Evolutionary conservation across 768 basidiomycete genomes (phyloP), one percentile per base, ranked within the genome.

Genomic region (Boletus bicolor): DNA sequence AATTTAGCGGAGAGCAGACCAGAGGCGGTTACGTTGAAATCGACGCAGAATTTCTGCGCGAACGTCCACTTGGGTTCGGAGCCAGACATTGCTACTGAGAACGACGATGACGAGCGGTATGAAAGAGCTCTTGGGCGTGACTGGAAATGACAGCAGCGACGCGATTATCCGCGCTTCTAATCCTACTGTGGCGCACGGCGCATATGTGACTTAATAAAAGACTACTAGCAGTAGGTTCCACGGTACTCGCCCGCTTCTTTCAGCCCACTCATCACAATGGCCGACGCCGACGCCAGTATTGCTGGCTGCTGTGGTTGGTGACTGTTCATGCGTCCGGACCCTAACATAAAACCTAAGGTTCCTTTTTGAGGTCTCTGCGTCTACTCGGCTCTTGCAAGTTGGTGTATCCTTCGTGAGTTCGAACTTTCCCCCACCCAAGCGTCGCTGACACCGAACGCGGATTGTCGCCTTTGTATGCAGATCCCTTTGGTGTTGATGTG

Each of bases 21-120:
- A 44, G 69, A 70, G 37, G 57, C 60, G 10, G 57, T 46, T 2
- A n/a, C 53, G 36, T 61, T 66, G 49, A 71, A 71, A 39, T 68
- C 60, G 5, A 38, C 52, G 7, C 44, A 61, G 32, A 73, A 71
- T n/a, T 63, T 57, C 11, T 72, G 72, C 28, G 69, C 54, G 35
- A 73, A 70, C 3, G 66, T 53, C 70, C 70, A 71, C 44, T 58
- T 64, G 41, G 59, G 32, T 48, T 69, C 66, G 9, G 58, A 21
- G 24, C 49, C 32, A 19, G 62, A 58, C 68, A 70, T 69, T 5
- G 21, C 28, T 44, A 19, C 10, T 19, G 14, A 37, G 30, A 21
- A 19, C 15, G 34, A 32, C 6, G 45, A 19, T 37, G 26, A 26
- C 26, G 32, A 24, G 35, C 10, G 21, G 17, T 48, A 9, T 11